Percentiles rank a stretch among this genome's conserved stretches.
phyloP scores from a whole-genome alignment of 2,329 filamentous ascomycete genomes.

The Dactylellina drechsleri region DNA sequence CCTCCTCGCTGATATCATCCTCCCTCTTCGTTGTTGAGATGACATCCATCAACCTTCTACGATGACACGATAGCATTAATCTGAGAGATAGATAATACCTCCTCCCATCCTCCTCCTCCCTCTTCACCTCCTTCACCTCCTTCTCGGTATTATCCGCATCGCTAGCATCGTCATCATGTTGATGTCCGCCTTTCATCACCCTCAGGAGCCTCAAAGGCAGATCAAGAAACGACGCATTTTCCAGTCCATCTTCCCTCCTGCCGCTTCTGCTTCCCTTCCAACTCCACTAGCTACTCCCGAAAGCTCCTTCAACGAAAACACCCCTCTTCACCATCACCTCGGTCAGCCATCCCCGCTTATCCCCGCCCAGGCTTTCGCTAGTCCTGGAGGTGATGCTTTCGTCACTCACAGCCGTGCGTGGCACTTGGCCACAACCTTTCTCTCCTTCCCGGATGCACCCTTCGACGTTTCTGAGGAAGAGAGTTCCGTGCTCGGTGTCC shows the following conservation, averaged over 20 bases:
- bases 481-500: conserved; percentile 51
- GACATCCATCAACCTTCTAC: too few species aligned
- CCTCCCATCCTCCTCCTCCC: too few species aligned
- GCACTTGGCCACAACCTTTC: conserved; percentile 57
- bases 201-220: conserved; percentile 51
- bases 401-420: conserved; percentile 57
- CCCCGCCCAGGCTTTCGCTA: conserved; percentile 38
- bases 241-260: conserved; percentile 58
- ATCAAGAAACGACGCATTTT: conserved; percentile 57
- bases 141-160: too few species aligned
- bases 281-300: conserved; percentile 55
- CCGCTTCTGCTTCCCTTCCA: conserved; percentile 56
- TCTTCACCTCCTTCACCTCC: too few species aligned
- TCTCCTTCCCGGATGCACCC: conserved; percentile 56
- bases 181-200: conserved; percentile 49
- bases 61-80: too few species aligned
- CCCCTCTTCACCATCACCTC: conserved; percentile 49
- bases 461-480: conserved; percentile 54
- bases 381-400: conserved; percentile 40
- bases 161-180: conserved; percentile 29
- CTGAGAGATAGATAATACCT: too few species aligned
- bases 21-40: too few species aligned
- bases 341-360: conserved; percentile 34
- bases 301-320: conserved; percentile 55
- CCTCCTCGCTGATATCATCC: too few species aligned